A percentile compares a stretch with the other conserved stretches of the same genome.
These are phyloP conservation scores for Collariella sp. DNA, from an alignment of 495 filamentous ascomycete genomes.

Conservation along the genomic window DNA sequence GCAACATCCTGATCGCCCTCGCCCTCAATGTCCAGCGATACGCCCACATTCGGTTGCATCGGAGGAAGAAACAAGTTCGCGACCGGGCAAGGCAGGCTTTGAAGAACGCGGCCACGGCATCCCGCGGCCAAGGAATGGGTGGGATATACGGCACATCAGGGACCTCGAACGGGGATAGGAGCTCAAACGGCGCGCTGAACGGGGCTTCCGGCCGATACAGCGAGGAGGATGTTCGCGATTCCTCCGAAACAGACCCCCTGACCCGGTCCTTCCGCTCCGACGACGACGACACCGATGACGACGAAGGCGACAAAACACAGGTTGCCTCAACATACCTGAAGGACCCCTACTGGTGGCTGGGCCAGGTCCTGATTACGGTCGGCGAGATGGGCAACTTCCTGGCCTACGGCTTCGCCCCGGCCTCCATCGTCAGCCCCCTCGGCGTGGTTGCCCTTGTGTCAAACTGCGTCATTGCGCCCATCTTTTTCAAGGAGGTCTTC, in stretches of 20 bases:
- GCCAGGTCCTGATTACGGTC: constrained; percentile 82
- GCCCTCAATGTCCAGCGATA: constrained; percentile 96
- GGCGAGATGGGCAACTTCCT: constrained; percentile 95
- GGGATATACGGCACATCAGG: constrained; percentile 18
- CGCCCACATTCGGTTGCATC: constrained; percentile 71
- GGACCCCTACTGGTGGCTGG: constrained; percentile 93
- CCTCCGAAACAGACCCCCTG: constrained; percentile 43
- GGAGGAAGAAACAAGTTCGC: constrained; percentile 27
- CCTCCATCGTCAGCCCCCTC: constrained; percentile 92
- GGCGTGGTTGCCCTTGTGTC: constrained; percentile 92
- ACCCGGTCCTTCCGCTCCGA: constrained; percentile 38
- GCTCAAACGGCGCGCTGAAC: constrained; percentile 25
- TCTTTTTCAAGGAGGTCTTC: constrained; percentile 84
- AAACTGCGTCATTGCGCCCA: constrained; percentile 91
- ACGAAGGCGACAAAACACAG: constrained; percentile 22
- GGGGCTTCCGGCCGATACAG: constrained; percentile 20
- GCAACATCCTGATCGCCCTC: constrained; percentile 87
- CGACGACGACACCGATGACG: constrained; percentile 28
- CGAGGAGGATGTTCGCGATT: constrained; percentile 23
- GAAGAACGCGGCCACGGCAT: constrained; percentile 11
- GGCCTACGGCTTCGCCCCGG: constrained; percentile 96
- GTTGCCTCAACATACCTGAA: constrained; percentile 55
- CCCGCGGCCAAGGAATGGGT: constrained; percentile 17
- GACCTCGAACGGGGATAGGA: constrained; percentile 13
- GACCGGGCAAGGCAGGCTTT: constrained; percentile 47